Evolutionary conservation across 768 basidiomycete species (phyloP), one percentile per base, ranked within the genome.

Genomic region (Clitopilus hobsonii): DNA sequence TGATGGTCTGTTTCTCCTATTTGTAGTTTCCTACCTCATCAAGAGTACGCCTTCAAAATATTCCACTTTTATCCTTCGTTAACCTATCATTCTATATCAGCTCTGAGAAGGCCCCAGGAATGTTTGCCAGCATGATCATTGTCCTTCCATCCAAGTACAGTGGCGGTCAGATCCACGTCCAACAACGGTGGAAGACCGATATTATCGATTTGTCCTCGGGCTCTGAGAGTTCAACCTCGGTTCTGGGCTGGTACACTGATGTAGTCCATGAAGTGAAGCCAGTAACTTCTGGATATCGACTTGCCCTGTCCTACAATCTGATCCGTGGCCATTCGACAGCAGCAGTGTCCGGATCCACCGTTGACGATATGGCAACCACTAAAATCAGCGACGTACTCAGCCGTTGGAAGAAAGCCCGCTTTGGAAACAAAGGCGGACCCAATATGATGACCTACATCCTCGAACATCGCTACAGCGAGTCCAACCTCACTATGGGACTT

Each of bases 101-200:
- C 54, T 77, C 76, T 3, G 74, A 74, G 51, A 77, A 78, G 57
- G 67, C 66, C 1, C 53, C 69, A 36, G 76, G 74, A 1, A 79
- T 78, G 76, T 80, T 82, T 56, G 80, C 79, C 13, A 77, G 78
- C 0, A 63, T 79, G 28, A 66, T 80, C 47, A 63, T 81, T 30
- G 57, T 78, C 11, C 70, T 81, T 2, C 78, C 78, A 2, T 79
- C 79, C 1, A 54, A 50, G 6, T 78, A 76, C 58, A 67, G 65
- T 1, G 80, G 80, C 7, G 80, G 80, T 3, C 63, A 73, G 51
- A 70, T 76, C 5, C 71, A 71, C 49, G 63, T 79, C 5, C 4
- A 5, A 18, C 41, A 45, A 5, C 10, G 22, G 10, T 5, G 14
- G 22, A 45, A 45, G 18, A 11, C 41, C 4, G 41, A 45, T 8